These are phyloP conservation scores for Nakazawaea pomicola DNA, from an alignment of 805 yeast species.

Conservation along the genomic window DNA sequence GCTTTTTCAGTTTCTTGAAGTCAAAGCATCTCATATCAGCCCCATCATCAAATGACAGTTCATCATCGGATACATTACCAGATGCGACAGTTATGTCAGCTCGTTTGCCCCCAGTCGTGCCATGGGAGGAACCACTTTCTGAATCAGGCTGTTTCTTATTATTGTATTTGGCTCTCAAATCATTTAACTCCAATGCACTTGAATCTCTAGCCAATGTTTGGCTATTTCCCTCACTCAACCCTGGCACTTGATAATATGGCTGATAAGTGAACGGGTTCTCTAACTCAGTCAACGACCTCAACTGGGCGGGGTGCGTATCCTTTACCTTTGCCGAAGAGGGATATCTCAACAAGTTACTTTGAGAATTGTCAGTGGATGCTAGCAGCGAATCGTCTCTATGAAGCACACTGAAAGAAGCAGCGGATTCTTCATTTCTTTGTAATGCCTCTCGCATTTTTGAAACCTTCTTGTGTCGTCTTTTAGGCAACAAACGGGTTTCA, in stretches of 20 bases:
- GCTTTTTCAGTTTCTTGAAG: too few species aligned
- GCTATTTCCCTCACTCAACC: not conserved
- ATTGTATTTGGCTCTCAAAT: not conserved
- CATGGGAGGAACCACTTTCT: too few species aligned
- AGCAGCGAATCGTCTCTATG: not conserved
- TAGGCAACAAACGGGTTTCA: too few species aligned
- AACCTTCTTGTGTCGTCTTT: constrained; percentile 1
- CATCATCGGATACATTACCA: too few species aligned
- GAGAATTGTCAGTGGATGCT: not conserved
- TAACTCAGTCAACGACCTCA: not conserved
- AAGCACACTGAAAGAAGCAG: not conserved
- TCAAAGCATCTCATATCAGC: too few species aligned
- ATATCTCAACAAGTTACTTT: not conserved
- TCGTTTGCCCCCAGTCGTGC: too few species aligned
- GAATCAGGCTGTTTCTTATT: not conserved
- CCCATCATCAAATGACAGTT: too few species aligned
- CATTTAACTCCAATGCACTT: constrained; percentile 1
- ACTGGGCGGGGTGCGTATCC: not conserved
- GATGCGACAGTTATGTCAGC: too few species aligned
- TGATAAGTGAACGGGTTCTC: constrained; percentile 6
- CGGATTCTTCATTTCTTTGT: not conserved
- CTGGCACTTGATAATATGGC: not conserved
- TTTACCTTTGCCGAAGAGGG: not conserved
- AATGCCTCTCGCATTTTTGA: not conserved
- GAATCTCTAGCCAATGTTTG: not conserved